A percentile compares a stretch with the other conserved stretches of the same genome.
Conservation (phyloP, 1,284 basidiomycete genomes). For the Trichosporon ovoides region DNA sequence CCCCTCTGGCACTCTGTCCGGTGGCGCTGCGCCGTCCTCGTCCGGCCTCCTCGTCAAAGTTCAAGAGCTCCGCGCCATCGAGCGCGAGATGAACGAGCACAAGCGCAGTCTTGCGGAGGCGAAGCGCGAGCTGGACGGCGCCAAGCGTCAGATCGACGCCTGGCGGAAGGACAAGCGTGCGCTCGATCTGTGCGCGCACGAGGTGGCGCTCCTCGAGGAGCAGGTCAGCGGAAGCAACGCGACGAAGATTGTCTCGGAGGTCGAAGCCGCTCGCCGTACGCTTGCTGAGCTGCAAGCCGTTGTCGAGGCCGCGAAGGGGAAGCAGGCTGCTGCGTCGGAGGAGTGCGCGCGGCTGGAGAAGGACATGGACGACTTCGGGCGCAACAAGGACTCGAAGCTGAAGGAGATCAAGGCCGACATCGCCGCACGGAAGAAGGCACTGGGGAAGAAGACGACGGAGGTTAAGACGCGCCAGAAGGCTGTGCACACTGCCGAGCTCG, state of each 20-base stretch:
- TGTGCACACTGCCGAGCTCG: slow-evolving; percentile 76
- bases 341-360: slow-evolving; percentile 84
- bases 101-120: slow-evolving; percentile 56
- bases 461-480: slow-evolving; percentile 87
- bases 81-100: slow-evolving; percentile 59
- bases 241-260: slow-evolving; percentile 67
- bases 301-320: slow-evolving; percentile 63
- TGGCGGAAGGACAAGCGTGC: slow-evolving; percentile 67
- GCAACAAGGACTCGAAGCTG: slow-evolving; percentile 96
- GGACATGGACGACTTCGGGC: slow-evolving; percentile 98
- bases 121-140: slow-evolving; percentile 58
- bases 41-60: slow-evolving; percentile 76
- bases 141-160: slow-evolving; percentile 58
- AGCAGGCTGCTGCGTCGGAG: slow-evolving; percentile 67
- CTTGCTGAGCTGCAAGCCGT: slow-evolving; percentile 65
- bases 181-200: slow-evolving; percentile 83
- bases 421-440: slow-evolving; percentile 67
- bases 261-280: slow-evolving; percentile 64
- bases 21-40: slow-evolving; percentile 75
- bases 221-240: slow-evolving; percentile 87
- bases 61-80: slow-evolving; percentile 67
- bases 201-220: slow-evolving; percentile 73
- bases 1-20: slow-evolving; percentile 87
- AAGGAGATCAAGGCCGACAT: slow-evolving; percentile 87
- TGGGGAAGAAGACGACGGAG: slow-evolving; percentile 71